phyloP scores from a whole-genome alignment of 495 filamentous ascomycete species.

The Corynascus novoguineensis region DNA sequence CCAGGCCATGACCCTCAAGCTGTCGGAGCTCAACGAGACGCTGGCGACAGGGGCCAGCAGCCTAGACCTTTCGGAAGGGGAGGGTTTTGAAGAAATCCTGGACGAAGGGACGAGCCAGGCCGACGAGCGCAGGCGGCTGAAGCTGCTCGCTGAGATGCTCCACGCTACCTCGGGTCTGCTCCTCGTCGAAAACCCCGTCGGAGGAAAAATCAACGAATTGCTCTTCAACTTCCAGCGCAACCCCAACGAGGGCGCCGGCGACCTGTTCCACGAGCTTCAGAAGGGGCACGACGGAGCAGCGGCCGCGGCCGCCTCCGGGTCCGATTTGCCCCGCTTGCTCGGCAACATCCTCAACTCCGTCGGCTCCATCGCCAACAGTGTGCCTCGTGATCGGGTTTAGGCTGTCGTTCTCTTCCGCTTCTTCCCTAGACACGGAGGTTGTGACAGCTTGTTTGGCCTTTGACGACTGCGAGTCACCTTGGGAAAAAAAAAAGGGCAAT shows the following conservation, averaged over 20 bases:
- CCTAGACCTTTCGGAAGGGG: constrained; percentile 4
- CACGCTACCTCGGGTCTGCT: not conserved
- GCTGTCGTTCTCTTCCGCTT: not conserved
- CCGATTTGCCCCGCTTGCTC: constrained; percentile 9
- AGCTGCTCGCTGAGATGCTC: constrained; percentile 1
- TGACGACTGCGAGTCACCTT: not conserved
- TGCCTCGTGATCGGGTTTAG: not conserved
- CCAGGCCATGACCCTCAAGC: constrained; percentile 5
- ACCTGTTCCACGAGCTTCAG: not conserved
- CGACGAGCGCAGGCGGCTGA: not conserved
- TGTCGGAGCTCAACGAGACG: constrained; percentile 12
- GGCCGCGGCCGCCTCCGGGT: no score
- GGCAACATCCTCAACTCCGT: constrained; percentile 6
- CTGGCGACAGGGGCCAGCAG: constrained; percentile 10
- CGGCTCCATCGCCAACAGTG: not conserved
- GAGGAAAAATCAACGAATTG: no score
- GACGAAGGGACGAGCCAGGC: not conserved
- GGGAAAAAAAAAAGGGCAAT: no score
- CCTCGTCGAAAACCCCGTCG: no score
- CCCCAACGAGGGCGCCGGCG: not conserved
- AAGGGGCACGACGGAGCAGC: no score
- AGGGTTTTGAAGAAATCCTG: constrained; percentile 1
- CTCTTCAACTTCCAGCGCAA: no score
- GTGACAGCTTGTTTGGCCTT: not conserved
- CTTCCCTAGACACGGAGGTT: not conserved